These are phyloP conservation scores for Jamesozyma rosinii DNA, from an alignment of 805 yeast genomes.

Conservation along the genomic window DNA sequence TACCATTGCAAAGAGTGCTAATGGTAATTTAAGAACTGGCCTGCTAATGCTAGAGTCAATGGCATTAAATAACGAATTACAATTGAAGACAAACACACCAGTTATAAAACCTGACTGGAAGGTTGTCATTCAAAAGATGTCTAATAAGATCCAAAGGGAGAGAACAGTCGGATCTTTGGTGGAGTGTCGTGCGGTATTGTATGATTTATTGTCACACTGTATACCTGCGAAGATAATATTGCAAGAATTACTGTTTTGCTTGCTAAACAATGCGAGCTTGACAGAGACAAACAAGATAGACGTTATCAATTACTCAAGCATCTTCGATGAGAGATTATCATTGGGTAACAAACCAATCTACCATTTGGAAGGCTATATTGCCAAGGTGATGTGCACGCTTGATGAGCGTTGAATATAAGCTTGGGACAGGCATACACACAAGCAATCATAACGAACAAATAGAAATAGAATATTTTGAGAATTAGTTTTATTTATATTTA, in stretches of 20 bases:
- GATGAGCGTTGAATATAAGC: slow-evolving; percentile 31
- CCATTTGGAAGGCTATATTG: slow-evolving; percentile 90
- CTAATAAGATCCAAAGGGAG: slow-evolving; percentile 48
- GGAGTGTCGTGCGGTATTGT: slow-evolving; percentile 56
- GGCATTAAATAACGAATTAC: slow-evolving; percentile 53
- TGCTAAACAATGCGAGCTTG: slow-evolving; percentile 28
- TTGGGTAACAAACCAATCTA: slow-evolving; percentile 83
- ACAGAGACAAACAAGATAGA: slow-evolving; percentile 31
- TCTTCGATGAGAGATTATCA: slow-evolving; percentile 76
- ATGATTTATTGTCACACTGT: slow-evolving; percentile 85
- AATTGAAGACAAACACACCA: slow-evolving; percentile 38
- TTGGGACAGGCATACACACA: neutral
- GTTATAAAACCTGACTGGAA: slow-evolving; percentile 83
- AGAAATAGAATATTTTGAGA: neutral
- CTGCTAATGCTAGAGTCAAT: slow-evolving; percentile 76
- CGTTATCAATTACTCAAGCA: slow-evolving; percentile 52
- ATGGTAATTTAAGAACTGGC: slow-evolving; percentile 70
- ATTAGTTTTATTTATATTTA: neutral
- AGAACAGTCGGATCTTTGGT: slow-evolving; percentile 50
- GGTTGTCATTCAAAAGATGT: slow-evolving; percentile 58
- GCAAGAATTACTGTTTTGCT: slow-evolving; percentile 46
- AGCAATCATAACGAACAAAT: neutral
- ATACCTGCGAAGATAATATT: slow-evolving; percentile 81
- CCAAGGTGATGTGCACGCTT: slow-evolving; percentile 71
- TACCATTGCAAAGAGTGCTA: slow-evolving; percentile 45